Base-by-base conservation (phyloP, 345 rosid species). In the Salix viminalis region DNA sequence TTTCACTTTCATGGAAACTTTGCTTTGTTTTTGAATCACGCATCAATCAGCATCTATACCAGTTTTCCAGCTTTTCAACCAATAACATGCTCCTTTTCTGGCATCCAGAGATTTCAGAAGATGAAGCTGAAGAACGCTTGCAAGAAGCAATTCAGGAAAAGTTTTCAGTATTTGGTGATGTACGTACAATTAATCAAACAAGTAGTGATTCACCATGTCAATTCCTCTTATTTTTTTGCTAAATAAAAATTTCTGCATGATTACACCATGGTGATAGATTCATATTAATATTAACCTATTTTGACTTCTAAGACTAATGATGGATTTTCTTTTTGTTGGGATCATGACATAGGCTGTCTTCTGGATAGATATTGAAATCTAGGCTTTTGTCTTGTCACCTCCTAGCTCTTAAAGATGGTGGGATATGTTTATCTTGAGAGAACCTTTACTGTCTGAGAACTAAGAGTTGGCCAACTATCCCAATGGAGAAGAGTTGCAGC, bases 91-190 rank as follows among this genome's bases (percentile, higher is more conserved):
- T 71, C 60, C 54, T 76, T 80, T 77, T 70, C 67, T 79, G 81
- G 30, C 66, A 56, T 84, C 84, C 85, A 95, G 99, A 94, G 89
- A 94, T 94, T 72, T 92, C 99, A 10, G 97, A 94, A 85, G 97
- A 91, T 79, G 99, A 96, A 86, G 98, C 98, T 18, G 99, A 96
- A 92, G 90, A 94, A 74, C 94, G 78, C 76, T 84, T 96, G 71
- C 99, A 96, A 87, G 93, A 87, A 74, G 99, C 97, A 76, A 92
- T 96, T 79, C 97, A 96, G 87, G 99, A 96, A 82, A 96, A 90
- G 80, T 96, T 94, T 90, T 86, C 98, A 21, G 90, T 92, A 71
- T 91, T 96, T 90, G 97, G 99, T 79, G 97, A 96, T 88, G 98
- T 96, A 84, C 76, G 97, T 84, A 73, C 60, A 19, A 48, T 16